Percentiles rank a stretch among this genome's conserved stretches.
phyloP scores from a whole-genome alignment of 2,329 filamentous ascomycete species.

The Aspergillus texensis region DNA sequence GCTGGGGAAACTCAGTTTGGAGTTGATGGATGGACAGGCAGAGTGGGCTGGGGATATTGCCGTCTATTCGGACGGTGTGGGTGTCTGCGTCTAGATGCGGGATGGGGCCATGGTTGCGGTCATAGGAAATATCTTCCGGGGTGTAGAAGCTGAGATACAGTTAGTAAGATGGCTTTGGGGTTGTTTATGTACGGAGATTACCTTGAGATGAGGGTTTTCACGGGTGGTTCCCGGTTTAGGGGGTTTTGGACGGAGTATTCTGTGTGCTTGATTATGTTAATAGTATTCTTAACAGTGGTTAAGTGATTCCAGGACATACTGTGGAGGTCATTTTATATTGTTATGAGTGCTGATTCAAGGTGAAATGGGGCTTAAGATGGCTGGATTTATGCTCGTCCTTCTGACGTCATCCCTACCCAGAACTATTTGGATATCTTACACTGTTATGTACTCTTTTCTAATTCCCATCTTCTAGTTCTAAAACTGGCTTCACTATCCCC shows the following conservation, averaged over 20 bases:
- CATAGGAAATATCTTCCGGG: slow-evolving; percentile 53
- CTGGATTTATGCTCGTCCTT: background rate
- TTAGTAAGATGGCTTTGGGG: background rate
- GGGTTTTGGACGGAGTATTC: slow-evolving; percentile 31
- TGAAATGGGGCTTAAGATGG: background rate
- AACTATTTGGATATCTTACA: background rate
- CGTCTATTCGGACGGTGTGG: slow-evolving; percentile 53
- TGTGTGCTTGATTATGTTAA: slow-evolving; percentile 6
- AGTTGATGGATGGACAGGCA: slow-evolving; percentile 53
- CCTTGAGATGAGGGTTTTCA: slow-evolving; percentile 33
- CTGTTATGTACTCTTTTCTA: background rate
- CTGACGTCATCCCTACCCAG: background rate
- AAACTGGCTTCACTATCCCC: too few species aligned
- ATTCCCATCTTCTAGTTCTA: too few species aligned
- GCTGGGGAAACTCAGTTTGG: slow-evolving; percentile 52
- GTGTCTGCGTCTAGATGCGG: slow-evolving; percentile 48
- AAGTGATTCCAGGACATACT: background rate
- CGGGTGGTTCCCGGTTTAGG: slow-evolving; percentile 35
- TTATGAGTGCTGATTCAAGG: too few species aligned
- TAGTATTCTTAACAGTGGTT: background rate
- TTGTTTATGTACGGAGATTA: slow-evolving; percentile 6
- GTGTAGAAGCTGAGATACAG: slow-evolving; percentile 53
- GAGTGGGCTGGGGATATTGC: slow-evolving; percentile 49
- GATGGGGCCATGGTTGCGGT: slow-evolving; percentile 61
- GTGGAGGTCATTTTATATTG: background rate